Conservation (phyloP, 345 rosid species). For the Heritiera fomes region DNA sequence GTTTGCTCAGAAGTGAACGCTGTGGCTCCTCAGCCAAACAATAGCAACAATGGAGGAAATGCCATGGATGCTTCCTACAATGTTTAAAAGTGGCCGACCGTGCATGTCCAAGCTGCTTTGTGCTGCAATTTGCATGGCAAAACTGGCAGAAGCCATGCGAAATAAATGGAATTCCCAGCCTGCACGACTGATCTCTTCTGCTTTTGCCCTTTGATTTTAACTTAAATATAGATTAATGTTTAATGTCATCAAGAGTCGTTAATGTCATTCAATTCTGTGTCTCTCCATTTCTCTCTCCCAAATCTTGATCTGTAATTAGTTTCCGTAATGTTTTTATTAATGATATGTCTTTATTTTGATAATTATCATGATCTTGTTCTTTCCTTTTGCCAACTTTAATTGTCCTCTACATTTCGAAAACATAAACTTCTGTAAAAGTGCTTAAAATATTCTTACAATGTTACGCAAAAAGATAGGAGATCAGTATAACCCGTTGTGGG, state of each 20-base stretch:
- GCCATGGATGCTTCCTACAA: slow-evolving; percentile 14
- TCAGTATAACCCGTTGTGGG: no score
- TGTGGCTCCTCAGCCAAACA: slow-evolving; percentile 38
- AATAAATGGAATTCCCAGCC: background rate
- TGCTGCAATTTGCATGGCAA: background rate
- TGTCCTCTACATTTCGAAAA: no score
- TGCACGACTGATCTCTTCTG: background rate
- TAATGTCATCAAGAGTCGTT: background rate
- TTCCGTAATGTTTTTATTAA: background rate
- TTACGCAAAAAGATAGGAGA: no score
- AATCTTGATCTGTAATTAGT: background rate
- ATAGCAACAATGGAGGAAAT: slow-evolving; percentile 7
- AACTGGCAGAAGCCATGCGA: background rate
- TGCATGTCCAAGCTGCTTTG: background rate
- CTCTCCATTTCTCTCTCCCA: background rate
- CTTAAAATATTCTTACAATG: background rate
- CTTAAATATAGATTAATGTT: background rate
- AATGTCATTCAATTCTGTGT: background rate
- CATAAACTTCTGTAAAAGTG: background rate
- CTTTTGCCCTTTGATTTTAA: background rate
- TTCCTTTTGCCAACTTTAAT: background rate
- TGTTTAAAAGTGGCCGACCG: background rate
- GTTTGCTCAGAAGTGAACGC: slow-evolving; percentile 43
- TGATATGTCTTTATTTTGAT: background rate
- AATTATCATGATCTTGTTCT: background rate